These are phyloP conservation scores for Epichloe brachyelytri DNA, from an alignment of 2,329 filamentous ascomycete species.

Conservation along the genomic window DNA sequence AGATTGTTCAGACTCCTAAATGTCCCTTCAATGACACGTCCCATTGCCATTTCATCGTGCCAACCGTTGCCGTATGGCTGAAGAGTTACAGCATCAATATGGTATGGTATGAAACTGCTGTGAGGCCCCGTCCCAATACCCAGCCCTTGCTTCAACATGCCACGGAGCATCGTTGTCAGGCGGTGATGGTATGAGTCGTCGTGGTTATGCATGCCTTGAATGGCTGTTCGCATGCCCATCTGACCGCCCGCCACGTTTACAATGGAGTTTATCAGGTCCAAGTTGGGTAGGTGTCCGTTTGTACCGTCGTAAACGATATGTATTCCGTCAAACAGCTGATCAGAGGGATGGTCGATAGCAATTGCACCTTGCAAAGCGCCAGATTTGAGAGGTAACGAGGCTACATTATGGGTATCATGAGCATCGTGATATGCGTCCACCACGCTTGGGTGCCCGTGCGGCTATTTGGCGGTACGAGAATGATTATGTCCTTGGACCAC, in stretches of 20 bases:
- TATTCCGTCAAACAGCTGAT: slow-evolving; percentile 71
- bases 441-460: slow-evolving; percentile 86
- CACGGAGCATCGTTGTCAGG: slow-evolving; percentile 75
- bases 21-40: slow-evolving; percentile 75
- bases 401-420: slow-evolving; percentile 57
- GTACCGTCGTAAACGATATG: slow-evolving; percentile 91
- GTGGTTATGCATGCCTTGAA: slow-evolving; percentile 85
- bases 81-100: slow-evolving; percentile 89
- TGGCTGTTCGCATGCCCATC: slow-evolving; percentile 72
- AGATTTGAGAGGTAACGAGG: slow-evolving; percentile 74
- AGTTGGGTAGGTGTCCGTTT: slow-evolving; percentile 88
- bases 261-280: slow-evolving; percentile 91
- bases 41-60: slow-evolving; percentile 96
- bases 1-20: slow-evolving; percentile 93
- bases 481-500: slow-evolving; percentile 97
- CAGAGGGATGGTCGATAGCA: slow-evolving; percentile 84
- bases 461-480: slow-evolving; percentile 80
- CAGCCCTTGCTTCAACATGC: slow-evolving; percentile 84
- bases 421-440: slow-evolving; percentile 94
- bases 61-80: slow-evolving; percentile 83
- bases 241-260: slow-evolving; percentile 78
- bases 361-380: slow-evolving; percentile 86
- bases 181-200: slow-evolving; percentile 67
- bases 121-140: slow-evolving; percentile 85
- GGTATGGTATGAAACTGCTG: slow-evolving; percentile 93